These are phyloP conservation scores for Bryoglossum gracile DNA, from an alignment of 495 filamentous ascomycete species.

Conservation along the genomic window DNA sequence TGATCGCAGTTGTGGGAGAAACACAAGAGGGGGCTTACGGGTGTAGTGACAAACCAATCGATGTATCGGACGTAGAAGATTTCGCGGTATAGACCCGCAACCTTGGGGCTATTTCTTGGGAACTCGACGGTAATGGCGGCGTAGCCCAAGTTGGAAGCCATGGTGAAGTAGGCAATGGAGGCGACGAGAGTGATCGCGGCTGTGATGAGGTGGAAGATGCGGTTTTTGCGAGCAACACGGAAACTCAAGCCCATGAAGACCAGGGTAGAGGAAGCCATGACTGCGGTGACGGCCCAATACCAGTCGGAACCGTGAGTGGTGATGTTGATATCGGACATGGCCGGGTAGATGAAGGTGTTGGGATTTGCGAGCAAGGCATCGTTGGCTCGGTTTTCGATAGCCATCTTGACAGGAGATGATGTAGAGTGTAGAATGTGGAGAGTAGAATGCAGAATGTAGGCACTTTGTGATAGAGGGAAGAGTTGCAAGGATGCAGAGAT, in stretches of 20 bases:
- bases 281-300: slow-evolving; percentile 47
- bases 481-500: too few species aligned
- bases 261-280: slow-evolving; percentile 38
- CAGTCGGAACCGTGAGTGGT: slow-evolving; percentile 49
- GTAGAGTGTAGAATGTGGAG: not conserved
- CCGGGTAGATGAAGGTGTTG: slow-evolving; percentile 16
- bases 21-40: slow-evolving; percentile 16
- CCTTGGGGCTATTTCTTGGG: slow-evolving; percentile 32
- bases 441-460: too few species aligned
- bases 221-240: slow-evolving; percentile 42
- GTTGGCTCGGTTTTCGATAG: slow-evolving; percentile 12
- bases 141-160: slow-evolving; percentile 62
- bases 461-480: too few species aligned
- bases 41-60: slow-evolving; percentile 47
- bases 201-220: slow-evolving; percentile 66
- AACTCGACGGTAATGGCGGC: slow-evolving; percentile 53
- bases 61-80: slow-evolving; percentile 70
- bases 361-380: slow-evolving; percentile 19
- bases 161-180: slow-evolving; percentile 60
- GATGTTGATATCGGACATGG: slow-evolving; percentile 44
- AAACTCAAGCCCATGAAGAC: slow-evolving; percentile 39
- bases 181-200: slow-evolving; percentile 53
- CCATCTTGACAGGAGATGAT: slow-evolving; percentile 5
- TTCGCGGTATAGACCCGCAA: slow-evolving; percentile 44
- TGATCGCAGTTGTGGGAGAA: too few species aligned